Percentiles rank a stretch among this genome's conserved stretches.
These are phyloP conservation scores for Microcos paniculata DNA, from an alignment of 345 rosid species.

Conservation along the genomic window DNA sequence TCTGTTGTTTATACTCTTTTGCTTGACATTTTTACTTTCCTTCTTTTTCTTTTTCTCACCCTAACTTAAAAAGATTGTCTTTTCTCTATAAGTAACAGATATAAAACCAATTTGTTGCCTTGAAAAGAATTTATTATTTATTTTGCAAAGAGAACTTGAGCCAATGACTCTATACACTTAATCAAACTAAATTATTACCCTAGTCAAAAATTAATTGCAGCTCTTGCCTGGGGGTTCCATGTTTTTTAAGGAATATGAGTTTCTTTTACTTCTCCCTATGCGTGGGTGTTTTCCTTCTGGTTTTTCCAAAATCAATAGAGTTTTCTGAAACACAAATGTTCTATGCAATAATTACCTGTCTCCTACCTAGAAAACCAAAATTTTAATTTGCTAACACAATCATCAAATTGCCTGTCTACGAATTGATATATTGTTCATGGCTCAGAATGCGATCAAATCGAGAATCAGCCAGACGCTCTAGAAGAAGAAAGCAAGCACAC, in stretches of 20 bases:
- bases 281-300: not conserved
- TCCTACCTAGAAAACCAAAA: not conserved
- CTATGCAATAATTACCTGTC: not conserved
- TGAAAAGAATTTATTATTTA: conserved; percentile 2
- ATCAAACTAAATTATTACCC: not conserved
- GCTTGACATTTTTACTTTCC: not conserved
- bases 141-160: not conserved
- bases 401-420: not conserved
- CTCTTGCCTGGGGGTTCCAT: not conserved
- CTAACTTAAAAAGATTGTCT: not conserved
- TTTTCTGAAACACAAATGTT: not conserved
- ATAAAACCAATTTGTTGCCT: conserved; percentile 1
- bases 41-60: not conserved
- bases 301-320: not conserved
- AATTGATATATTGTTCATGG: conserved; percentile 23
- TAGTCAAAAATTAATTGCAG: not conserved
- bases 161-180: conserved; percentile 1
- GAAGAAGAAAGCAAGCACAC: conserved; percentile 90
- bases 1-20: not conserved
- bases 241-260: not conserved
- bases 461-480: conserved; percentile 97
- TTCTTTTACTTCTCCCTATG: not conserved
- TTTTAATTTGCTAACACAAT: conserved; percentile 7
- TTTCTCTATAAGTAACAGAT: not conserved
- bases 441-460: conserved; percentile 93